Percentiles rank a stretch among this genome's conserved stretches.
phyloP scores from a whole-genome alignment of 2,329 filamentous ascomycete genomes.

The Cadophora sp. region DNA sequence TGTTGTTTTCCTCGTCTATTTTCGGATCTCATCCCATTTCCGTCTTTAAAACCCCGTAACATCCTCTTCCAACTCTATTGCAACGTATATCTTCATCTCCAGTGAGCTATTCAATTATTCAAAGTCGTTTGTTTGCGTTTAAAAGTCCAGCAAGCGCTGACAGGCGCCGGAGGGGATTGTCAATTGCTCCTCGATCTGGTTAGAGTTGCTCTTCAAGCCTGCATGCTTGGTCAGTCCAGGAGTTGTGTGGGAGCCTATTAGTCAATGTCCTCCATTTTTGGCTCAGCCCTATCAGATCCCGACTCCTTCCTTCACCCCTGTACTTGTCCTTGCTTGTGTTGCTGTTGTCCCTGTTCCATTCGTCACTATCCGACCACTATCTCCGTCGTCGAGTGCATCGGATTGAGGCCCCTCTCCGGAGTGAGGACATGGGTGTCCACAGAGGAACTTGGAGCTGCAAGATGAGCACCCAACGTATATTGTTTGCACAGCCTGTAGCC shows the following conservation, averaged over 20 bases:
- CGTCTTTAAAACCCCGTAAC: slow-evolving; percentile 2
- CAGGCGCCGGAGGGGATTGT: not conserved
- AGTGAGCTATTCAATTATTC: not conserved
- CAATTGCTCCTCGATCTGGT: slow-evolving; percentile 7
- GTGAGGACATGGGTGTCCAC: not conserved
- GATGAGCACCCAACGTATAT: slow-evolving; percentile 5
- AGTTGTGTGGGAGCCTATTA: slow-evolving; percentile 12
- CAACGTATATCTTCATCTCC: slow-evolving; percentile 12
- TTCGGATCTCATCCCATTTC: slow-evolving; percentile 7
- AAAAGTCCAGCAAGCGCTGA: not conserved
- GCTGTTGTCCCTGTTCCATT: not conserved
- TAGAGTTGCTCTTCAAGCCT: slow-evolving; percentile 9
- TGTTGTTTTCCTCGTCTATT: slow-evolving; percentile 18
- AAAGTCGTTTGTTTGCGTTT: not conserved
- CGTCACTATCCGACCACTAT: slow-evolving; percentile 9
- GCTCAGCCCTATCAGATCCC: slow-evolving; percentile 17
- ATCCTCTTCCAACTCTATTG: not conserved
- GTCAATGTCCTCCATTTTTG: slow-evolving; percentile 17
- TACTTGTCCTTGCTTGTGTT: slow-evolving; percentile 2
- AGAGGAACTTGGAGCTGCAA: slow-evolving; percentile 4
- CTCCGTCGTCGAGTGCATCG: slow-evolving; percentile 14
- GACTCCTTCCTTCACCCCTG: not conserved
- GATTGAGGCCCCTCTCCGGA: not conserved
- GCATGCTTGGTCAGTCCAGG: slow-evolving; percentile 22
- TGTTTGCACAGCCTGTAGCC: slow-evolving; percentile 18